Conservation (phyloP, 352 stramenopile genomes). For the Paralagenidium karlingii region DNA sequence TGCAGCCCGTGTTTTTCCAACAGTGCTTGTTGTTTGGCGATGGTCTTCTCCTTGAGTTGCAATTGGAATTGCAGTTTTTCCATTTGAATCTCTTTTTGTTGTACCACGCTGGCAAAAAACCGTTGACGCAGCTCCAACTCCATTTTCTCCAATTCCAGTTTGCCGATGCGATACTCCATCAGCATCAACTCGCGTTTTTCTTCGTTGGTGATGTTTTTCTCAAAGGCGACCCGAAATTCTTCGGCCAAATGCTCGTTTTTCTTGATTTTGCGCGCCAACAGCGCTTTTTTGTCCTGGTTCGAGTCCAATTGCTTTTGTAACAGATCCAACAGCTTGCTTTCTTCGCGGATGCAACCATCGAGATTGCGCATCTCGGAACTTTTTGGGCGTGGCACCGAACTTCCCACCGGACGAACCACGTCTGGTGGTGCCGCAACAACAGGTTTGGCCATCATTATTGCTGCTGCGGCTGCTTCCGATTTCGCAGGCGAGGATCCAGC, state of each 20-base stretch:
- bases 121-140: constrained; percentile 28
- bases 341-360: no score
- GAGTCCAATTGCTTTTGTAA: no score
- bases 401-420: no score
- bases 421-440: no score
- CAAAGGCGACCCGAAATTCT: constrained; percentile 21
- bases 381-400: no score
- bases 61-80: constrained; percentile 8
- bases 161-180: constrained; percentile 80
- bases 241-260: constrained; percentile 35
- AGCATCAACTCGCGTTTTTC: constrained; percentile 47
- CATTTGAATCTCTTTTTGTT: neutral
- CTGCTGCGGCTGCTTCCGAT: no score
- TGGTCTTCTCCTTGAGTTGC: constrained; percentile 37
- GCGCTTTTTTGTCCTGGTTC: neutral
- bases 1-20: constrained; percentile 25
- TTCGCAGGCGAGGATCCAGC: no score
- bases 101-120: neutral
- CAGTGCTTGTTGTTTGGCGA: constrained; percentile 28
- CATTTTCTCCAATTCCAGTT: constrained; percentile 88
- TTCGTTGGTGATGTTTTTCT: constrained; percentile 20
- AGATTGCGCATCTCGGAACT: no score
- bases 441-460: no score
- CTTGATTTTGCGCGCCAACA: constrained; percentile 13
- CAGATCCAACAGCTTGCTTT: no score